Base-by-base conservation (phyloP, 129 eudicot species). In the Artemisia argyi region DNA sequence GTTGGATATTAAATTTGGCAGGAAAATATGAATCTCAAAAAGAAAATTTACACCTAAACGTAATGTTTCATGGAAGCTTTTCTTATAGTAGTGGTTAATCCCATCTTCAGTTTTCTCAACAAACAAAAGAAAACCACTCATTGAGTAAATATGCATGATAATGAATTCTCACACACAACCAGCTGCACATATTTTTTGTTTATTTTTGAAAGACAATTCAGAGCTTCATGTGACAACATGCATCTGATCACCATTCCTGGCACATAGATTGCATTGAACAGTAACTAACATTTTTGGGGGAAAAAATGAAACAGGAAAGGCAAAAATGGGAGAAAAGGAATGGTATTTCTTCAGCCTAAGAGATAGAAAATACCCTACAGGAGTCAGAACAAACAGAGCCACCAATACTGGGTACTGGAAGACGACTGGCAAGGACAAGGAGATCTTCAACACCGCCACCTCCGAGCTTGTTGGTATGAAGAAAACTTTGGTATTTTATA, bases 301-400 rank as follows among this genome's bases (percentile, higher is more conserved):
- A 7, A 18, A 46, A 20, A 20, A 14, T 61, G 75, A 32, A 69
- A 76, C 74, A 85, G 94, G 86, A 61, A 85, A 85, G 82, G 95
- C 95, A 6, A 88, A 88, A 71, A 85, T 83, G 89, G 91, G 96
- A 81, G 91, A 89, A 69, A 89, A 83, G 46, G 91, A 89, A 73
- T 89, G 96, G 96, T 89, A 89, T 42, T 89, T 89, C 74, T 89
- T 89, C 83, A 89, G 88, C 82, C 80, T 89, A 9, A 76, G 96
- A 51, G 96, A 89, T 17, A 67, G 96, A 50, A 89, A 89, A 52
- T 89, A 89, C 67, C 96, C 96, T 22, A 89, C 96, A 1, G 96
- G 96, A 52, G 91, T 89, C 67, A 70, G 96, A 70, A 89, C 96
- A 26, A 89, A 89, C 24, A 71, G 91, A 32, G 96, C 91, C 10